A percentile compares a stretch with the other conserved stretches of the same genome.
phyloP scores from a whole-genome alignment of 805 yeast species.

The Hanseniaspora valbyensis region DNA sequence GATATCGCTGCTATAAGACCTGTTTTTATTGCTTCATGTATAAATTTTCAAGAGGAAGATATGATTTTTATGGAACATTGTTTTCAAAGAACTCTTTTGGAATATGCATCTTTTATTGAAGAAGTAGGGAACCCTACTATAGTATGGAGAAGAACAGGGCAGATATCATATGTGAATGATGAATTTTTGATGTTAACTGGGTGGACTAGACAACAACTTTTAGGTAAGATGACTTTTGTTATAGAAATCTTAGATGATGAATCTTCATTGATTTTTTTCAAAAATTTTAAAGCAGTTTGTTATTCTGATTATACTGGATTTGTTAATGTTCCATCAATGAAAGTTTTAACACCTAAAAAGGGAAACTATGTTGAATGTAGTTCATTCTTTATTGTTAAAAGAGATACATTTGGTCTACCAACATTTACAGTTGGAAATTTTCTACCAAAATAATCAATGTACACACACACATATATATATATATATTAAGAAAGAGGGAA shows the following conservation, averaged over 20 bases:
- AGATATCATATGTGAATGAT: constrained; percentile 87
- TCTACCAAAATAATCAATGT: constrained; percentile 48
- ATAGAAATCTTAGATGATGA: constrained; percentile 77
- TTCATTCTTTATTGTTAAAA: constrained; percentile 82
- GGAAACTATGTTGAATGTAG: constrained; percentile 54
- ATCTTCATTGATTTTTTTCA: constrained; percentile 78
- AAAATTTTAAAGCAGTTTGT: constrained; percentile 71
- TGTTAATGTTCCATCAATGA: constrained; percentile 80
- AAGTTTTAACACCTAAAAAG: constrained; percentile 49
- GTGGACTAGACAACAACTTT: constrained; percentile 63
- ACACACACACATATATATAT: too few relatives aligned
- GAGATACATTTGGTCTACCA: constrained; percentile 94
- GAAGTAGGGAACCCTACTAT: constrained; percentile 88
- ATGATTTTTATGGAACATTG: constrained; percentile 92
- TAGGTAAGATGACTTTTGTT: constrained; percentile 59
- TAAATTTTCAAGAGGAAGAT: constrained; percentile 79
- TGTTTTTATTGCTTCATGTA: constrained; percentile 83
- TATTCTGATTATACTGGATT: constrained; percentile 85
- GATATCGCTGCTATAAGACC: constrained; percentile 87
- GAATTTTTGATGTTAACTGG: constrained; percentile 88
- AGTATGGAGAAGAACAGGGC: constrained; percentile 93
- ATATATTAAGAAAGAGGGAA: too few relatives aligned
- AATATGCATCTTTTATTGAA: constrained; percentile 73
- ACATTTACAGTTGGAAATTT: constrained; percentile 94
- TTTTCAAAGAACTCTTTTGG: constrained; percentile 81